phyloP scores from a whole-genome alignment of 495 filamentous ascomycete genomes.

The Talaromyces trachyspermus region DNA sequence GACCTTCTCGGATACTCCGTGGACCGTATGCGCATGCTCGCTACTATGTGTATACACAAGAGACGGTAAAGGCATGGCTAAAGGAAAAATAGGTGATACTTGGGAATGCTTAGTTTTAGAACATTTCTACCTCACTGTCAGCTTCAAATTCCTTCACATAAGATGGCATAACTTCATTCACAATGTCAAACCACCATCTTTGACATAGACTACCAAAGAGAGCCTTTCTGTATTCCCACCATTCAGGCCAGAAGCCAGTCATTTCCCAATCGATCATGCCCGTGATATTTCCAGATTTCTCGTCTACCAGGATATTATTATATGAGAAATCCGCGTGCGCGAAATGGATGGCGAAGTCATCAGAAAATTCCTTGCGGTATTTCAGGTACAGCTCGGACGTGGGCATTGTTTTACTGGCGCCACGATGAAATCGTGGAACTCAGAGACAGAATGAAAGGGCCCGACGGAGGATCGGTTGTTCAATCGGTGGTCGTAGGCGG shows the following conservation, averaged over 20 bases:
- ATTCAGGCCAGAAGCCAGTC: slow-evolving; percentile 5
- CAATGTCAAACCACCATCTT: not conserved
- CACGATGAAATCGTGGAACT: slow-evolving; percentile 1
- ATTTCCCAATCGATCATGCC: slow-evolving; percentile 9
- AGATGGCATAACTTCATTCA: not conserved
- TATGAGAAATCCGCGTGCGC: slow-evolving; percentile 4
- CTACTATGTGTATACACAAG: not conserved
- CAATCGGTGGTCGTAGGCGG: slow-evolving; percentile 3
- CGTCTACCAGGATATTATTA: not conserved
- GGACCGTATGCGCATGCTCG: too few relatives aligned
- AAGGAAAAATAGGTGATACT: not conserved
- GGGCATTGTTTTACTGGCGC: not conserved
- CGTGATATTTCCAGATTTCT: not conserved
- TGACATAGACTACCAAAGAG: not conserved
- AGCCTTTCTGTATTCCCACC: slow-evolving; percentile 2
- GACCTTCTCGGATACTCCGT: too few relatives aligned
- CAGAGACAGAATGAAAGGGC: slow-evolving; percentile 3
- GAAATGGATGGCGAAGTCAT: slow-evolving; percentile 2
- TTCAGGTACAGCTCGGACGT: slow-evolving; percentile 1
- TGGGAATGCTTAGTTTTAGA: not conserved
- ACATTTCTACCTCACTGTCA: not conserved
- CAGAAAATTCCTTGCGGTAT: not conserved
- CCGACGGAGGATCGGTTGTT: slow-evolving; percentile 1
- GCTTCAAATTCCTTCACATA: not conserved
- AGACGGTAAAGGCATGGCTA: not conserved